phyloP scores from a whole-genome alignment of 176 grass and related monocot genomes.

The Themeda triandra region DNA sequence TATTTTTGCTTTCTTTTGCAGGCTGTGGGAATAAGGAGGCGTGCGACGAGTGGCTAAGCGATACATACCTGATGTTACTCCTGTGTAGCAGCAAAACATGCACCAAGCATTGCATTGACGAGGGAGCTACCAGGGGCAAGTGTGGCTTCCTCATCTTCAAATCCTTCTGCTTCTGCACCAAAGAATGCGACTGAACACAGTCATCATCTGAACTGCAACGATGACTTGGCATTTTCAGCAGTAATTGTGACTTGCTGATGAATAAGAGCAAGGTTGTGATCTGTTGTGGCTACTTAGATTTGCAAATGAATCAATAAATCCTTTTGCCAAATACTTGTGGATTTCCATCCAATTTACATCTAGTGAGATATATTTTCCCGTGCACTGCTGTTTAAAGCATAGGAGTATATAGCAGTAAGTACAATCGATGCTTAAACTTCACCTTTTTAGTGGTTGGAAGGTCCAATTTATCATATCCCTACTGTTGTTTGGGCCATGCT shows the following conservation, averaged over 20 bases:
- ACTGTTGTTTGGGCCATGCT: background rate
- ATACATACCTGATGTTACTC: background rate
- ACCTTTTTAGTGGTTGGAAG: background rate
- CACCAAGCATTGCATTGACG: background rate
- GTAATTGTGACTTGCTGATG: background rate
- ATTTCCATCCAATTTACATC: background rate
- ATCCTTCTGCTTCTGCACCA: conserved; percentile 22
- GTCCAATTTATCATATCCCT: background rate
- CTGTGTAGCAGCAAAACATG: conserved; percentile 6
- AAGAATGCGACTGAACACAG: conserved; percentile 21
- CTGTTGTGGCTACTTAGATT: background rate
- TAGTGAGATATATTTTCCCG: background rate
- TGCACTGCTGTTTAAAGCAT: background rate
- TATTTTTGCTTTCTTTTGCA: background rate
- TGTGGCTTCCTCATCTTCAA: background rate
- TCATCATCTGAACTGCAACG: too few species aligned
- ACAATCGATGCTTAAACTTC: background rate
- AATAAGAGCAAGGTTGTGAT: background rate
- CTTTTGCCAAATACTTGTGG: background rate
- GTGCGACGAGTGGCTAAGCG: background rate
- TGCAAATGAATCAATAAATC: background rate
- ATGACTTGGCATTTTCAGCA: background rate
- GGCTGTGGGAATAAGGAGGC: background rate
- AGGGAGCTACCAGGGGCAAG: too few species aligned
- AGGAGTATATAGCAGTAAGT: background rate